phyloP scores from a whole-genome alignment of 768 basidiomycete species.

The Mycena polygramma region DNA sequence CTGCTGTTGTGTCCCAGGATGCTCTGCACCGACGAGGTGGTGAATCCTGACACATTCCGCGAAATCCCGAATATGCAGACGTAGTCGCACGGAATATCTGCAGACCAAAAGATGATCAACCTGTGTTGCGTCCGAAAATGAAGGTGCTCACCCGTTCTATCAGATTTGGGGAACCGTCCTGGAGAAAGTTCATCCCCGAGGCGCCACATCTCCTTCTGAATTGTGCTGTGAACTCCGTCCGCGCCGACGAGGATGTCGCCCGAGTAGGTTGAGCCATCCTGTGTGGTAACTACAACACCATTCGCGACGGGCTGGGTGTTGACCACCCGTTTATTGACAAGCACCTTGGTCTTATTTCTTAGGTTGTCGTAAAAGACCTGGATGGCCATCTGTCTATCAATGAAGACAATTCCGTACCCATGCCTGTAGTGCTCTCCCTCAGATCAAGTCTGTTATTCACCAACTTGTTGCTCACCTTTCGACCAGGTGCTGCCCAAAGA shows the following conservation, averaged over 20 bases:
- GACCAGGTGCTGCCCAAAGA: constrained; percentile 12
- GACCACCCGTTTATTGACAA: constrained; percentile 12
- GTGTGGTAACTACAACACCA: constrained; percentile 2
- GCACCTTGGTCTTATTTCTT: constrained; percentile 11
- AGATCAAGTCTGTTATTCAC: neutral
- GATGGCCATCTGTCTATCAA: constrained; percentile 19
- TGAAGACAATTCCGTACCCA: constrained; percentile 16
- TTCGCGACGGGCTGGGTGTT: constrained; percentile 1
- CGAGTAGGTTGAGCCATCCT: constrained; percentile 11
- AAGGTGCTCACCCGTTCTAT: neutral
- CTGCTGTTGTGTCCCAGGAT: constrained; percentile 1
- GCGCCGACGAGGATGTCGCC: constrained; percentile 19
- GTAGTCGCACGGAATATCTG: neutral
- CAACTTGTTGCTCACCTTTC: constrained; percentile 2
- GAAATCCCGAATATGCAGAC: constrained; percentile 11
- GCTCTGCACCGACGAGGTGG: neutral
- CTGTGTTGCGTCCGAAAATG: neutral
- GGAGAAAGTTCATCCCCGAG: constrained; percentile 14
- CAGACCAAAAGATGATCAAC: neutral
- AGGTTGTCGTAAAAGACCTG: constrained; percentile 11
- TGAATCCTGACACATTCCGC: neutral
- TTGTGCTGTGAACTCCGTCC: constrained; percentile 15
- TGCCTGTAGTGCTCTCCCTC: neutral
- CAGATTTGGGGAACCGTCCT: constrained; percentile 5
- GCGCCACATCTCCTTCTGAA: constrained; percentile 16